A percentile compares a stretch with the other conserved stretches of the same genome.
These are phyloP conservation scores for Trebouxia sp. DNA, from an alignment of 139 green algal species.

Conservation along the genomic window DNA sequence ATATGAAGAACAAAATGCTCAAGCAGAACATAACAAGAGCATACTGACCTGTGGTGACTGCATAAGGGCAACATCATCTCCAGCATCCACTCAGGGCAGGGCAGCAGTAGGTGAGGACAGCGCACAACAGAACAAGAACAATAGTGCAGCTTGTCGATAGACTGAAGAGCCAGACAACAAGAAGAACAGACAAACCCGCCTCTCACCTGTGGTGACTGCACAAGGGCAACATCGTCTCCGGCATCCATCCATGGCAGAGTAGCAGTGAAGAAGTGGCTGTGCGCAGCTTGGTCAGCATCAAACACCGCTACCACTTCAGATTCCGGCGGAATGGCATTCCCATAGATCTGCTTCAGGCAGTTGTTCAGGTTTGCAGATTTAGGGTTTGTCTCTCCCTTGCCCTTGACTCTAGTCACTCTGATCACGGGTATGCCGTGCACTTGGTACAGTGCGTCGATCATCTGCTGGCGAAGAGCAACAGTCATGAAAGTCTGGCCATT, in stretches of 20 bases:
- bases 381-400: slow-evolving; percentile 69
- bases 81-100: neutral
- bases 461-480: slow-evolving; percentile 24
- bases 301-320: slow-evolving; percentile 30
- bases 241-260: slow-evolving; percentile 24
- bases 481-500: slow-evolving; percentile 18
- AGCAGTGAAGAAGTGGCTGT: slow-evolving; percentile 26
- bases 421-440: slow-evolving; percentile 23
- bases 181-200: too few relatives aligned
- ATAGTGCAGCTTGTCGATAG: too few relatives aligned
- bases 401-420: slow-evolving; percentile 20
- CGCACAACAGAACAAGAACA: neutral
- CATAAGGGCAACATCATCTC: slow-evolving; percentile 20
- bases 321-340: slow-evolving; percentile 1
- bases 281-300: slow-evolving; percentile 27
- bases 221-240: slow-evolving; percentile 18
- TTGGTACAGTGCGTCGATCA: slow-evolving; percentile 24
- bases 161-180: too few relatives aligned
- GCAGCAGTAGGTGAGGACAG: neutral
- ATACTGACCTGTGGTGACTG: slow-evolving; percentile 25
- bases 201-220: slow-evolving; percentile 27
- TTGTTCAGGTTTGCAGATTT: slow-evolving; percentile 83
- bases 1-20: too few relatives aligned
- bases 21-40: too few relatives aligned
- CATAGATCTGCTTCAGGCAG: slow-evolving; percentile 59